These are phyloP conservation scores for Ganoderma multipileum DNA, from an alignment of 1,284 basidiomycete genomes.

Conservation along the genomic window DNA sequence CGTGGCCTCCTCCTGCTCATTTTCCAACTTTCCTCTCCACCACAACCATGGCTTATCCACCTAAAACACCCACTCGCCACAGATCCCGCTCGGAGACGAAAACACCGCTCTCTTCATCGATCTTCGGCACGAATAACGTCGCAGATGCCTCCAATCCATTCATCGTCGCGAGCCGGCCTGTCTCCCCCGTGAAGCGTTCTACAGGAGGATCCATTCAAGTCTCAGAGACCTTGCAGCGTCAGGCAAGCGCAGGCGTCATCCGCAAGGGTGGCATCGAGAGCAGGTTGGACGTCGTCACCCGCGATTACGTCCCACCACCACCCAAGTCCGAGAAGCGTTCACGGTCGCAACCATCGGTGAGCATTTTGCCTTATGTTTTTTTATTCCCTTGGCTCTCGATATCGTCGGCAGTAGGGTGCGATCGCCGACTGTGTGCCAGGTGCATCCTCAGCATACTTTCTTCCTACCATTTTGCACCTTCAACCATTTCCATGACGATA, in stretches of 20 bases:
- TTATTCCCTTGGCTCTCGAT: background rate
- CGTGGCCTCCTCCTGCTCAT: background rate
- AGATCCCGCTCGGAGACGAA: slow-evolving; percentile 74
- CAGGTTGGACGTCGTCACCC: slow-evolving; percentile 72
- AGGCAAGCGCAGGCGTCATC: slow-evolving; percentile 71
- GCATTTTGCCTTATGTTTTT: background rate
- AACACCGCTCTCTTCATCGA: slow-evolving; percentile 74
- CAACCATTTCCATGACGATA: background rate
- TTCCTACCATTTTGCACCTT: background rate
- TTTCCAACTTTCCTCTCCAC: background rate
- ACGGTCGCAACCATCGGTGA: slow-evolving; percentile 69
- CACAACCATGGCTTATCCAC: slow-evolving; percentile 39
- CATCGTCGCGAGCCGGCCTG: slow-evolving; percentile 55
- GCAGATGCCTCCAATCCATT: slow-evolving; percentile 68
- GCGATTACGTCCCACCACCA: slow-evolving; percentile 58
- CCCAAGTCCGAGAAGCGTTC: slow-evolving; percentile 74
- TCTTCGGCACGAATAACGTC: slow-evolving; percentile 60
- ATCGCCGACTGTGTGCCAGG: background rate
- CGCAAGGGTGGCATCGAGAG: slow-evolving; percentile 79
- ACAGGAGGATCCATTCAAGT: slow-evolving; percentile 55
- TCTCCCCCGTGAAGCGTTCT: slow-evolving; percentile 69
- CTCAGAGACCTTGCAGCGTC: slow-evolving; percentile 61
- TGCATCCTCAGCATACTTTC: background rate
- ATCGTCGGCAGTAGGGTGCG: background rate
- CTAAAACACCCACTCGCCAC: slow-evolving; percentile 71